phyloP scores from a whole-genome alignment of 768 basidiomycete species.

The Psilocybe cubensis region DNA sequence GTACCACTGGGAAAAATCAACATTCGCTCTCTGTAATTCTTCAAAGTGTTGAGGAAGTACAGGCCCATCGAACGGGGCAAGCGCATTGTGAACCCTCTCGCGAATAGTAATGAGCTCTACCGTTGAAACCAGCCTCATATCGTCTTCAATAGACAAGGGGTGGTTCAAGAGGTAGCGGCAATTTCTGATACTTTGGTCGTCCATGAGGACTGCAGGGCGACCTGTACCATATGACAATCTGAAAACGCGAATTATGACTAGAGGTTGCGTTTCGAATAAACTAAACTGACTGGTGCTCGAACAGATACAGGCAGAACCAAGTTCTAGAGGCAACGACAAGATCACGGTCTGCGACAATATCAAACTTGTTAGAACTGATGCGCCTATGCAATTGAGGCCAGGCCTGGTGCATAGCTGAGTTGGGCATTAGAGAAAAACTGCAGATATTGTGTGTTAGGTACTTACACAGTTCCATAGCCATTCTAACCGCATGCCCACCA shows the following conservation, averaged over 20 bases:
- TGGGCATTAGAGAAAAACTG: neutral
- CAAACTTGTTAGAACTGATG: conserved; percentile 70
- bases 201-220: conserved; percentile 88
- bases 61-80: conserved; percentile 79
- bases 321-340: conserved; percentile 83
- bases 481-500: conserved; percentile 94
- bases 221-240: conserved; percentile 96
- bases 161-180: conserved; percentile 83
- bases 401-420: conserved; percentile 83
- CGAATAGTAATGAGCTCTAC: conserved; percentile 92
- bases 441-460: conserved; percentile 11
- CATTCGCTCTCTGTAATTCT: conserved; percentile 72
- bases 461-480: conserved; percentile 93
- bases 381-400: conserved; percentile 83
- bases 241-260: neutral
- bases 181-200: conserved; percentile 88
- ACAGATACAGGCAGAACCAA: conserved; percentile 93
- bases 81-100: conserved; percentile 81
- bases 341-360: conserved; percentile 68
- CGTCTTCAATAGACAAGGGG: conserved; percentile 88
- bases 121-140: conserved; percentile 93
- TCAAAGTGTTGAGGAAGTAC: conserved; percentile 74
- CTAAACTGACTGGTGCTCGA: conserved; percentile 85
- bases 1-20: conserved; percentile 83
- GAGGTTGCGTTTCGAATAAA: neutral